Evolutionary conservation across 345 rosid genomes (phyloP), one percentile per base, ranked within the genome.

Genomic region (Lumnitzera racemosa): DNA sequence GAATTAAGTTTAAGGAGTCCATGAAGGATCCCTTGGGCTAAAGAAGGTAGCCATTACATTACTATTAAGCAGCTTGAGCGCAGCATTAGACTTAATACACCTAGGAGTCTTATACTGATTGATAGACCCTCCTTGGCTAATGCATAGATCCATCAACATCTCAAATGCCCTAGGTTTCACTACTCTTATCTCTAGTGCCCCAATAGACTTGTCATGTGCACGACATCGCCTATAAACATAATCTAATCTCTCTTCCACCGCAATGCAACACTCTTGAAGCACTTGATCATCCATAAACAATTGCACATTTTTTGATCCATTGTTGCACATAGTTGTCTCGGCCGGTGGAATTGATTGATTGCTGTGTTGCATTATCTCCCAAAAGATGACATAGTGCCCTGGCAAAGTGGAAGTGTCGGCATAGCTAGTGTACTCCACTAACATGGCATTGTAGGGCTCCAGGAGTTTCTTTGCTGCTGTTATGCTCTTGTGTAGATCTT

Each of bases 81-180:
- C 86, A 56, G 74, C 51, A 24, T 31, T 51, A 47, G 82, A 81
- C 41, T 73, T 78, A 41, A 83, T 78, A 82, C 89, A 81, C 76
- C 89, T 72, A 15, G 89, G 89, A 0, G 86, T 77, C 57, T 81
- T 84, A 27, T 84, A 84, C 76, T 84, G 89, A 67, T 84, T 84
- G 64, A 84, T 77, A 25, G 89, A 84, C 12, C 77, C 87, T 11
- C 90, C 90, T 72, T 79, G 83, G 69, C 71, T 61, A 43, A 84
- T 78, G 53, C 65, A 72, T 36, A 84, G 60, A 65, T 84, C 90
- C 90, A 84, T 84, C 72, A 84, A 46, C 15, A 69, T 69, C 27
- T 81, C 87, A 49, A 84, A 84, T 0, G 85, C 70, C 13, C 87
- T 80, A 2, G 67, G 46, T 70, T 74, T 72, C 70, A 84, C 83